Evolutionary conservation across 2,329 filamentous ascomycete genomes (phyloP), one percentile per base, ranked within the genome.

Genomic region (Penicillium brasilianum): DNA sequence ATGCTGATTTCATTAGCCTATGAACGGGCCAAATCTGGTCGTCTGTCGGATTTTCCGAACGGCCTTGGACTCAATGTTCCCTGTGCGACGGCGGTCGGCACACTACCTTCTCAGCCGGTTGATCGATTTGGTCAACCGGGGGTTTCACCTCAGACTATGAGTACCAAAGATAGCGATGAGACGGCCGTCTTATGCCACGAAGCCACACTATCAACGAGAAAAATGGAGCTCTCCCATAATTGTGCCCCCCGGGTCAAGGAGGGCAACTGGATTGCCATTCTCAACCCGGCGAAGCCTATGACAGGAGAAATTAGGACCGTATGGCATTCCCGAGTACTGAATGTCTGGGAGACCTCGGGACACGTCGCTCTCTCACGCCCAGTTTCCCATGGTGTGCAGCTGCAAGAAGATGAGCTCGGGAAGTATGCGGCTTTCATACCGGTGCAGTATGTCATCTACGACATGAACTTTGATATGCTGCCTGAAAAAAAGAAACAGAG

Each of bases 1-100:
- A 82, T 97, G 1, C 83, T 97, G 0, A 78, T 96, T 50, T 93
- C 88, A 74, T 91, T 97, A 72, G 93, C 92, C 74, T 95, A 93
- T 71, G 72, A 79, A 13, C 85, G 87, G 50, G 81, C 88, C 6
- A 68, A 66, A 5, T 59, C 60, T 10, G 63, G 52, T 13, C 63
- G 67, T 14, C 74, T 89, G 28, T 78, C 77, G 37, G 81, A 86
- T 56, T 85, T 88, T 54, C 87, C 87, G 0, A 78, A 76, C 39
- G 87, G 87, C 1, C 80, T 89, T 55, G 81, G 81, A 20, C 70
- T 88, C 44, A 80, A 76, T 52, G 82, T 87, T 5, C 85, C 86
- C 25, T 32, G 6, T 20, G 32, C 8, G 25, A 28, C 3, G 25
- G 25, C 32, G 46, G 16, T n/a, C 22, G 8, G 30, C 16, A 20